Evolutionary conservation across 306 rosid genomes (phyloP), one percentile per base, ranked within the genome.

Genomic region (Canavalia ensiformis): DNA sequence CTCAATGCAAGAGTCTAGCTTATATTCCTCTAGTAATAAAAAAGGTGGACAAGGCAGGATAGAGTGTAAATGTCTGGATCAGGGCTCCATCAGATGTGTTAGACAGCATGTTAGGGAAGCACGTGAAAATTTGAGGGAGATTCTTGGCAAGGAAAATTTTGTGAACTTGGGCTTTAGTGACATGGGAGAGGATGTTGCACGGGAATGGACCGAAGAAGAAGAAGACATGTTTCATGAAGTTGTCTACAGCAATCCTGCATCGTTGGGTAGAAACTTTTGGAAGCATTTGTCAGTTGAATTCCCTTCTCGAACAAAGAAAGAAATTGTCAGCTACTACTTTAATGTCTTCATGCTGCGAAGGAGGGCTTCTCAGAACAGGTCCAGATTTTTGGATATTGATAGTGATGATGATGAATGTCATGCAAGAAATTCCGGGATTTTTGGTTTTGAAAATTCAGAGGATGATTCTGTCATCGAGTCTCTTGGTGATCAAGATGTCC

Each of bases 391-490:
- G 65, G 85, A 86, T 30, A 81, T 83, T 59, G 94, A 90, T 51
- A 88, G 94, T 39, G 94, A 90, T 54, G 88, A 90, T 75, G 94
- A 90, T 81, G 94, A 90, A 74, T 90, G 73, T 81, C 89, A 78
- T 47, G 77, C 76, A 69, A 78, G 80, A 45, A 62, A 79, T 75
- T 42, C 66, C 39, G 28, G 79, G 65, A 45, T 77, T 67, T 70
- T 54, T 65, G 83, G 51, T 8, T 64, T 30, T 52, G 72, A 34
- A 67, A 81, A 10, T 72, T 80, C 83, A 28, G 92, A 86, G 47
- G 89, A 90, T 25, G 90, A 89, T 87, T 87, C 90, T 46, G 90
- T 85, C 49, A 52, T 89, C 37, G 91, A 85, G 62, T 89, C 91
- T 70, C 83, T 78, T 84, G 84, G 62, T 42, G 80, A 86, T 77